phyloP scores from a whole-genome alignment of 2,329 filamentous ascomycete species.

The Alternaria metachromatica region DNA sequence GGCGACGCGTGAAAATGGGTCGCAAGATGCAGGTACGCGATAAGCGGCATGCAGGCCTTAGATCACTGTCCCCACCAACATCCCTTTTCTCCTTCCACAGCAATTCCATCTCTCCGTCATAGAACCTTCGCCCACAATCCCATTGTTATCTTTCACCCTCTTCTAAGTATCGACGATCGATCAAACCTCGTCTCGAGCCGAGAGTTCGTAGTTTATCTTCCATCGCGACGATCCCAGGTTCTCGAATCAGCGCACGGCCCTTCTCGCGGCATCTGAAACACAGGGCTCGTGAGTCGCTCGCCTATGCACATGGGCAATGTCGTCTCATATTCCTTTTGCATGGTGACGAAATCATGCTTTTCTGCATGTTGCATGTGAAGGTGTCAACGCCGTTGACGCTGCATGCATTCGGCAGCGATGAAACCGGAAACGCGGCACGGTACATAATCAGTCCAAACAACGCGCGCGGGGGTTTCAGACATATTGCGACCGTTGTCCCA shows the following conservation, averaged over 20 bases:
- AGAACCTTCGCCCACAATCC: neutral
- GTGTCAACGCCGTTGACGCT: neutral
- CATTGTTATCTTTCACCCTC: neutral
- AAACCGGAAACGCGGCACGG: neutral
- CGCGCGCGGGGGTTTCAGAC: neutral
- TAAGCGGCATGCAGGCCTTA: slow-evolving; percentile 1
- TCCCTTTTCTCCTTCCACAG: neutral
- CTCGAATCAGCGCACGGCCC: neutral
- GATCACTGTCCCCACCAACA: neutral
- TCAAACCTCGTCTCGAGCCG: neutral
- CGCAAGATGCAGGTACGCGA: slow-evolving; percentile 1
- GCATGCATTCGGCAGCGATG: neutral
- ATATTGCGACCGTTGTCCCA: neutral
- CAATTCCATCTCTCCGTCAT: neutral
- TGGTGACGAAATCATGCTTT: neutral
- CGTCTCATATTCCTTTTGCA: neutral
- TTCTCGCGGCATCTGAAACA: neutral
- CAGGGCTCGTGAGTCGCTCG: neutral
- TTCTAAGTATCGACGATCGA: neutral
- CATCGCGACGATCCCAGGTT: neutral
- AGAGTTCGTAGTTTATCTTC: neutral
- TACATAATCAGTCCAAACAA: neutral
- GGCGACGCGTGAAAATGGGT: neutral
- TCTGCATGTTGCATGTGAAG: neutral
- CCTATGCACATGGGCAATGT: neutral